Evolutionary conservation across 495 filamentous ascomycete genomes (phyloP).

Genomic region (Bathelium albidoporum): DNA sequence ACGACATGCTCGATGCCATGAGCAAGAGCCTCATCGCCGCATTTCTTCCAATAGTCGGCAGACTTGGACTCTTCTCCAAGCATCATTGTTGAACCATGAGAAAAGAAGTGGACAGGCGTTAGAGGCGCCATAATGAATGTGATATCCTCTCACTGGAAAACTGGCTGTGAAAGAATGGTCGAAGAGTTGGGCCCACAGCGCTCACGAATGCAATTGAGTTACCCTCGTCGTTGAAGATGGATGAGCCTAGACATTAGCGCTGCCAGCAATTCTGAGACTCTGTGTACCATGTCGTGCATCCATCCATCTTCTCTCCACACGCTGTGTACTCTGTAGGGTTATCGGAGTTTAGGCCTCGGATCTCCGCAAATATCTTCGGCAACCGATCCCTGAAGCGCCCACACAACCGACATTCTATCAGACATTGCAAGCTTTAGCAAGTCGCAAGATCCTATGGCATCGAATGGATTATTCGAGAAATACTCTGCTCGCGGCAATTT

Average conservation of each 20-base stretch:
- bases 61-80: slow-evolving; percentile 49
- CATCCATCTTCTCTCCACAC: background rate
- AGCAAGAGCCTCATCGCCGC: slow-evolving; percentile 47
- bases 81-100: slow-evolving; percentile 61
- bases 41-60: slow-evolving; percentile 51
- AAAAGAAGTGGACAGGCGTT: slow-evolving; percentile 55
- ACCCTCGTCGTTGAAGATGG: background rate
- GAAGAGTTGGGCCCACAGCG: background rate
- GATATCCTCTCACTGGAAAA: background rate
- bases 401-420: background rate
- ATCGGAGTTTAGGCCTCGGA: background rate
- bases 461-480: background rate
- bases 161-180: background rate
- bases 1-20: slow-evolving; percentile 47
- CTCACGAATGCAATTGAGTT: background rate
- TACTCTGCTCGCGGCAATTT: no score
- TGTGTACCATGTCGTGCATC: background rate
- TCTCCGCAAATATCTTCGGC: background rate
- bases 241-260: no score
- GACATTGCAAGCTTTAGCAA: background rate
- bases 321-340: background rate
- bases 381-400: background rate
- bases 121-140: slow-evolving; percentile 11
- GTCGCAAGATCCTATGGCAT: background rate
- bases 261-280: background rate